phyloP scores from a whole-genome alignment of 148 eudicot species.

The Cornus florida region DNA sequence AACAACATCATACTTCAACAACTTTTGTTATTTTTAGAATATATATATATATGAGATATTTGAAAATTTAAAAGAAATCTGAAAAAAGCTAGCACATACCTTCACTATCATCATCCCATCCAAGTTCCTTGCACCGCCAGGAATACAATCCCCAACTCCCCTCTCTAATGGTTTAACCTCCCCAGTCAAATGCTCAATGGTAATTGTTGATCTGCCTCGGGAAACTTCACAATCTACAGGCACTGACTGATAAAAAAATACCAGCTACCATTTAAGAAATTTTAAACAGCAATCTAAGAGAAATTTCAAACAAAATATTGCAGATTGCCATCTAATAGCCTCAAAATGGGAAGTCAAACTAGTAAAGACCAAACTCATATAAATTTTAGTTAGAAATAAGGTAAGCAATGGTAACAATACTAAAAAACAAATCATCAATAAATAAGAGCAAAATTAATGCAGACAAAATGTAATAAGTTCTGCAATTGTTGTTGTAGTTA shows the following conservation, averaged over 20 bases:
- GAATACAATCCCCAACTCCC: constrained; percentile 76
- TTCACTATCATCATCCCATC: constrained; percentile 96
- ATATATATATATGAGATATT: not conserved
- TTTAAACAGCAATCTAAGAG: not conserved
- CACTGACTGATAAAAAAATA: constrained; percentile 65
- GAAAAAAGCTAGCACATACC: constrained; percentile 40
- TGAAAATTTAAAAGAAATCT: not conserved
- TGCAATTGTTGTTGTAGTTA: no score
- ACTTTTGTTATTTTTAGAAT: not conserved
- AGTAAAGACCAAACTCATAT: not conserved
- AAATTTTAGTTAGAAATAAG: not conserved
- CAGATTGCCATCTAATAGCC: not conserved
- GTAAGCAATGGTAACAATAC: not conserved
- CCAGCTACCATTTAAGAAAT: constrained; percentile 11
- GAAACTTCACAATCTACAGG: constrained; percentile 95
- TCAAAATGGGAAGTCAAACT: not conserved
- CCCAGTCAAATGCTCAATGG: constrained; percentile 96
- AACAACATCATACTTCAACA: not conserved
- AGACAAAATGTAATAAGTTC: no score
- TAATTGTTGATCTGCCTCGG: constrained; percentile 92
- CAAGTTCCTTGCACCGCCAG: constrained; percentile 96
- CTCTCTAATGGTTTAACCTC: constrained; percentile 88
- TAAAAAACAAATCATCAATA: not conserved
- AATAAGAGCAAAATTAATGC: not conserved
- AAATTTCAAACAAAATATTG: not conserved